Evolutionary conservation across 2,329 filamentous ascomycete genomes (phyloP).

Genomic region (Penicillium brevicompactum): DNA sequence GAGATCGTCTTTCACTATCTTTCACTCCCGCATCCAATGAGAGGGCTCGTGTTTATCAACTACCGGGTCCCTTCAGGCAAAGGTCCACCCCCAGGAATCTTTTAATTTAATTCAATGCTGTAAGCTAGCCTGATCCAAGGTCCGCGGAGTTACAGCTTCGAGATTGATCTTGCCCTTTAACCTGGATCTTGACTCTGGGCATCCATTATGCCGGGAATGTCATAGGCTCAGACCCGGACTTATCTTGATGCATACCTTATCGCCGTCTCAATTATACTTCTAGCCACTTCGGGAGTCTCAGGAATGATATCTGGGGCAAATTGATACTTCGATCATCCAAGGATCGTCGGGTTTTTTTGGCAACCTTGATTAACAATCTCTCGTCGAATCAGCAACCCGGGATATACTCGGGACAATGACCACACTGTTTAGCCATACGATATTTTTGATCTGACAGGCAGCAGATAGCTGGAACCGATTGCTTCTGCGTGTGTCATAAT

Average conservation of each 20-base stretch:
- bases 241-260: slow-evolving; percentile 12
- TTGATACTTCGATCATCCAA: not conserved
- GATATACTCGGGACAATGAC: slow-evolving; percentile 14
- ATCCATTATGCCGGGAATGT: not conserved
- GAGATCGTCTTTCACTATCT: slow-evolving; percentile 9
- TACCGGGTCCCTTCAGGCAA: not conserved
- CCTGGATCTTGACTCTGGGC: not conserved
- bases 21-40: slow-evolving; percentile 26
- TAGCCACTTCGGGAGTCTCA: not conserved
- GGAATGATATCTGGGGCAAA: not conserved
- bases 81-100: not conserved
- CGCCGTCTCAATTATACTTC: not conserved
- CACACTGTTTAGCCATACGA: not conserved
- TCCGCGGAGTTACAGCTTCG: slow-evolving; percentile 21
- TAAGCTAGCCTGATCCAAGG: not conserved
- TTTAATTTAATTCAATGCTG: not conserved
- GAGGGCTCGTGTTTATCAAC: slow-evolving; percentile 26
- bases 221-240: slow-evolving; percentile 1
- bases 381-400: slow-evolving; percentile 18
- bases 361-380: not conserved
- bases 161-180: slow-evolving; percentile 7
- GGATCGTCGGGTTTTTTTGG: not conserved
- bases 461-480: slow-evolving; percentile 7
- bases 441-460: not conserved
- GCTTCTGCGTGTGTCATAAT: slow-evolving; percentile 15